phyloP scores from a whole-genome alignment of 495 filamentous ascomycete species.

The Trichoderma asperelloides region DNA sequence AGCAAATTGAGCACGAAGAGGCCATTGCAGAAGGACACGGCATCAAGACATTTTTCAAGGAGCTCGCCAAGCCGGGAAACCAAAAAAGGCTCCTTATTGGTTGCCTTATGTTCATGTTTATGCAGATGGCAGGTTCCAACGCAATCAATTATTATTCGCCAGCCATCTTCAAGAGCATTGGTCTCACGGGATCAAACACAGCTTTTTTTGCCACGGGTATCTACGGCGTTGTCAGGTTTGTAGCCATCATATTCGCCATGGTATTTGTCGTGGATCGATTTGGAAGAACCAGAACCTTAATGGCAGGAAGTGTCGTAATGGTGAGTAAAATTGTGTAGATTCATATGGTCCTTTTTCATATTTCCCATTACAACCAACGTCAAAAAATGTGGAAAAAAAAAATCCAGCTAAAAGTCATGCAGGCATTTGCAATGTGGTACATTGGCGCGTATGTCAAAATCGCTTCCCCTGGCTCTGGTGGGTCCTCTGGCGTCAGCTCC shows the following conservation, averaged over 20 bases:
- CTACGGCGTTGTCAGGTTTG: conserved; percentile 41
- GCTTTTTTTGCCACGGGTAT: conserved; percentile 41
- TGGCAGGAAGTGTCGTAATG: neutral
- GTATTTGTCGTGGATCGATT: conserved; percentile 57
- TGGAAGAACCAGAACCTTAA: conserved; percentile 30
- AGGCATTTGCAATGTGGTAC: conserved; percentile 45
- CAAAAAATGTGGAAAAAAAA: no score
- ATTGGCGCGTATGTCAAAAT: conserved; percentile 43
- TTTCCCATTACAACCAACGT: no score
- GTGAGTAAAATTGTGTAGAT: neutral
- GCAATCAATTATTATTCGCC: conserved; percentile 47
- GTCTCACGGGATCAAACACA: conserved; percentile 35
- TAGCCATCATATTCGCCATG: conserved; percentile 30
- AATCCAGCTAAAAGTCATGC: conserved; percentile 17
- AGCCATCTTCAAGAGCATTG: conserved; percentile 40
- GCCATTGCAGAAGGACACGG: conserved; percentile 50
- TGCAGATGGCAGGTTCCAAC: conserved; percentile 19
- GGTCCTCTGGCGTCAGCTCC: conserved; percentile 22
- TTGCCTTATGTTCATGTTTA: neutral
- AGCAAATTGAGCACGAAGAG: conserved; percentile 63
- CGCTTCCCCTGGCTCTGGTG: conserved; percentile 19
- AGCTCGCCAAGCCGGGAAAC: conserved; percentile 44
- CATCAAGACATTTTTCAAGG: conserved; percentile 56
- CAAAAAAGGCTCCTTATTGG: neutral
- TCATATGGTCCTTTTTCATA: no score